Evolutionary conservation across 768 basidiomycete species (phyloP), one percentile per base, ranked within the genome.

Genomic region (Leccinum rimulosum): DNA sequence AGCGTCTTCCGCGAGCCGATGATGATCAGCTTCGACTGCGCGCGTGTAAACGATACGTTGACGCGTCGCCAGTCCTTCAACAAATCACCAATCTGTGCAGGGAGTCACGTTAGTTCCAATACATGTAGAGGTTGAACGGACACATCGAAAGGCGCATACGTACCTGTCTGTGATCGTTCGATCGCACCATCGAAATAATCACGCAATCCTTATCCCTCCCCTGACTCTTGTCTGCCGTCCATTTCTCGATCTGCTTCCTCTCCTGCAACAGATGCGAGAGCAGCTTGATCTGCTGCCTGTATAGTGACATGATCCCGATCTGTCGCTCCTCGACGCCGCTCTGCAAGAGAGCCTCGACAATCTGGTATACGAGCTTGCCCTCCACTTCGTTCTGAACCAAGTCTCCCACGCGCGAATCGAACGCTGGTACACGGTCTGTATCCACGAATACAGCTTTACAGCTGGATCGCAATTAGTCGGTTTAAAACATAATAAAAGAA

Each of bases 41-140:
- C 96, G 15, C 97, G 88, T 1, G 96, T 98, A 72, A 98, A 93
- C 7, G 94, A 90, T 17, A 99, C 97, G 68, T 99, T 99, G 80
- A 98, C 88, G 35, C 97, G 76, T 38, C 97, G 81, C 95, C 96
- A 98, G 70, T 99, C 97, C 65, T 90, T 93, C 27, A 98, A 78
- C 2, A 99, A 80, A 55, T 98, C 95, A 9, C 97, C 97, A 28
- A 93, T 81, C 95, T 96, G 61, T 33, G 28, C 3, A 22, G 6
- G 22, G 11, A 17, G 1, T 36, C 1, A 36, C 7, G n/a, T 45
- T 3, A 54, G 9, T 12, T 25, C 14, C 25, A 36, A 52, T 22
- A 30, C 19, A 55, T 14, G 3, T 11, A 27, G 28, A 54, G 10
- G 35, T 33, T 17, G 6, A 50, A 25, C 22, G 4, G 45, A 47